Percentiles rank a stretch among this genome's conserved stretches.
These are phyloP conservation scores for Colletotrichum filicis DNA, from an alignment of 2,329 filamentous ascomycete species.

Conservation along the genomic window DNA sequence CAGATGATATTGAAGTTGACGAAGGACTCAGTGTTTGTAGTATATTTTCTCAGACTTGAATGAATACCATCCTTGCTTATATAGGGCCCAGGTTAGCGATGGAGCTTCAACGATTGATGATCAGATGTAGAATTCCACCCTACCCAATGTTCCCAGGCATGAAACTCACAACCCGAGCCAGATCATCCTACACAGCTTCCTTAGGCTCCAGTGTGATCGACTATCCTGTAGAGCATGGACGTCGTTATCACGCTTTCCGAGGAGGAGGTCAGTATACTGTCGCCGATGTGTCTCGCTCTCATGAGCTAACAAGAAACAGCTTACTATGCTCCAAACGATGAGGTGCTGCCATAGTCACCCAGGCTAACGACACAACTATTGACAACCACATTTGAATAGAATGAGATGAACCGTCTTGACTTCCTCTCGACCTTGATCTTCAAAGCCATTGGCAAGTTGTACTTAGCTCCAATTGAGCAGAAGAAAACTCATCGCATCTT, in stretches of 20 bases:
- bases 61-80: neutral
- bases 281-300: neutral
- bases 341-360: neutral
- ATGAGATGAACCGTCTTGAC: conserved; percentile 13
- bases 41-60: neutral
- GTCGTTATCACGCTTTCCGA: conserved; percentile 25
- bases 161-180: neutral
- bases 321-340: neutral
- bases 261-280: neutral
- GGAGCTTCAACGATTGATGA: neutral
- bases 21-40: neutral
- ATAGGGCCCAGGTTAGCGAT: neutral
- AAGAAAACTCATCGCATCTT: conserved; percentile 52
- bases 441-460: neutral
- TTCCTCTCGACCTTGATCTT: conserved; percentile 10
- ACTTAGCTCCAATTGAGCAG: conserved; percentile 14
- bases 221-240: conserved; percentile 21
- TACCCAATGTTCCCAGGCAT: neutral
- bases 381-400: neutral
- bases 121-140: neutral
- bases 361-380: neutral
- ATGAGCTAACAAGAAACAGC: neutral
- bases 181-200: neutral
- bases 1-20: neutral
- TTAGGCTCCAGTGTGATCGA: conserved; percentile 1